Evolutionary conservation across 805 yeast species (phyloP).

Genomic region (Lipomyces lipofer): DNA sequence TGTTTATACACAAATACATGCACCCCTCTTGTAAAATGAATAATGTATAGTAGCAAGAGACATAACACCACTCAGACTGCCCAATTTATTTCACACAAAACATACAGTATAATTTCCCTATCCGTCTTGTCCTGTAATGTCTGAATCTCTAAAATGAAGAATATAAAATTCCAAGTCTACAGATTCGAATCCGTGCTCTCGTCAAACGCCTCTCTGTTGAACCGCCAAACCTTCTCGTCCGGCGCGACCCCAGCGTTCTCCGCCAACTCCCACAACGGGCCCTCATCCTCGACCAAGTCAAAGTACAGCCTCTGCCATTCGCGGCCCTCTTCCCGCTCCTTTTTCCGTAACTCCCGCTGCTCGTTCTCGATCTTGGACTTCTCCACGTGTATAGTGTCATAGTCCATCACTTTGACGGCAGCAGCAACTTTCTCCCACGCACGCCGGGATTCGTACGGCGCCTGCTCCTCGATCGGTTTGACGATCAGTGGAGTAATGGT

Average conservation of each 20-base stretch:
- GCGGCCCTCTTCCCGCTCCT: conserved; percentile 63
- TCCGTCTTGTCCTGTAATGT: too few relatives aligned
- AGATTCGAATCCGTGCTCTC: conserved; percentile 33
- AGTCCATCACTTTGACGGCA: conserved; percentile 76
- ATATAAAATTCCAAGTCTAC: neutral
- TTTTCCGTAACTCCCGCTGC: conserved; percentile 78
- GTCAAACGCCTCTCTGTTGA: conserved; percentile 33
- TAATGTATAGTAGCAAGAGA: too few relatives aligned
- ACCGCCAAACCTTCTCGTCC: conserved; percentile 35
- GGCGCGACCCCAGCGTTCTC: conserved; percentile 21
- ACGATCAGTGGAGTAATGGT: conserved; percentile 62
- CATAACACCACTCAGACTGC: neutral
- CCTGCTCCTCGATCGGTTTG: conserved; percentile 80
- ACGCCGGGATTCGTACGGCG: conserved; percentile 75
- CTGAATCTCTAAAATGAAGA: too few relatives aligned
- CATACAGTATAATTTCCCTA: too few relatives aligned
- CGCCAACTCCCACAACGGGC: conserved; percentile 15
- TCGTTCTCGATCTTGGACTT: conserved; percentile 78
- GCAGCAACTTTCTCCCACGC: conserved; percentile 91
- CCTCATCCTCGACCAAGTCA: conserved; percentile 39
- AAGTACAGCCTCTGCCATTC: conserved; percentile 87
- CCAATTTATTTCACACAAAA: neutral
- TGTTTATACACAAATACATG: neutral
- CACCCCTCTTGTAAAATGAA: too few relatives aligned
- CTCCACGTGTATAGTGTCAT: conserved; percentile 68